Conservation (phyloP, 192 early-diverging fungal species). For the Dissophora globulifera region DNA sequence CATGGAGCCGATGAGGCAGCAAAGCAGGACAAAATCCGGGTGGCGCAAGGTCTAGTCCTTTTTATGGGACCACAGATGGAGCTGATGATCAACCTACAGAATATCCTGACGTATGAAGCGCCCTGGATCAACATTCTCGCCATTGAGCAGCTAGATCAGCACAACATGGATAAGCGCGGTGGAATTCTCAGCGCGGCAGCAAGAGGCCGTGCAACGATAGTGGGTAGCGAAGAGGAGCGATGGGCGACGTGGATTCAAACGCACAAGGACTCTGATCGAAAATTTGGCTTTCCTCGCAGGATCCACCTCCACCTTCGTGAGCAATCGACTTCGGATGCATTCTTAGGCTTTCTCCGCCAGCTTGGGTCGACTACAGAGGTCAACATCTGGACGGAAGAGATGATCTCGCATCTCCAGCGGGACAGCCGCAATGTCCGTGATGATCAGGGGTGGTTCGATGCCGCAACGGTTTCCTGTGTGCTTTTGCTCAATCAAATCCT, state of each 20-base stretch:
- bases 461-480: constrained; percentile 15
- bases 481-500: constrained; percentile 40
- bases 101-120: constrained; percentile 10
- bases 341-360: constrained; percentile 36
- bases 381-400: constrained; percentile 21
- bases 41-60: constrained; percentile 18
- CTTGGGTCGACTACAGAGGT: constrained; percentile 35
- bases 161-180: constrained; percentile 39
- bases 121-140: constrained; percentile 32
- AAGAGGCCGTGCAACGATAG: too few relatives aligned
- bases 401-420: constrained; percentile 21
- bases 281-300: constrained; percentile 46
- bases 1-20: constrained; percentile 30
- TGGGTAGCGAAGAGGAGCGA: not conserved
- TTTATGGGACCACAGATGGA: constrained; percentile 32
- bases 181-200: constrained; percentile 15
- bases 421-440: constrained; percentile 24
- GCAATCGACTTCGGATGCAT: constrained; percentile 19
- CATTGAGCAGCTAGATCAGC: constrained; percentile 46
- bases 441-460: constrained; percentile 33
- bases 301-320: constrained; percentile 35
- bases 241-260: constrained; percentile 26
- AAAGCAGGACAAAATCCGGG: constrained; percentile 16
- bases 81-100: constrained; percentile 27
- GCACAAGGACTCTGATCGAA: constrained; percentile 18